A percentile compares a stretch with the other conserved stretches of the same genome.
phyloP scores from a whole-genome alignment of 1,284 basidiomycete genomes.

The Sutorius eximius region DNA sequence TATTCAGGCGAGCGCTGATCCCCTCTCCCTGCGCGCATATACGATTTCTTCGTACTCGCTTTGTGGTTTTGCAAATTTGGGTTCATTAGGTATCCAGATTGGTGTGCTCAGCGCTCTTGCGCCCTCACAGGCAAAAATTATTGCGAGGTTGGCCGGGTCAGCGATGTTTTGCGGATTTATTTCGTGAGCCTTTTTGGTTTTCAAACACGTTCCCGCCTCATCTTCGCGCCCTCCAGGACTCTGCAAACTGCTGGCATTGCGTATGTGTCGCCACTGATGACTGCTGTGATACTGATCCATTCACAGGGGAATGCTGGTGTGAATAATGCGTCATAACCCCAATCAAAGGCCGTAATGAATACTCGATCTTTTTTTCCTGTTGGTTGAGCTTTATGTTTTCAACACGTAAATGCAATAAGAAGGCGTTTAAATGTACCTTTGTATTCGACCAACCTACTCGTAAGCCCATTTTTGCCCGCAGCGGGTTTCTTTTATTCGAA shows the following conservation, averaged over 20 bases:
- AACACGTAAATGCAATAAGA: neutral
- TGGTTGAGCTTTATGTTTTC: neutral
- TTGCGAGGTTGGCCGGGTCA: constrained; percentile 69
- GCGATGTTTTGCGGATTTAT: constrained; percentile 84
- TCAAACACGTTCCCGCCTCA: neutral
- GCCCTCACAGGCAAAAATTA: constrained; percentile 70
- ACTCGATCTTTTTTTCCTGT: neutral
- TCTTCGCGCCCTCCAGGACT: constrained; percentile 37
- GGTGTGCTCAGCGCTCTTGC: constrained; percentile 85
- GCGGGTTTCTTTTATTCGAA: neutral
- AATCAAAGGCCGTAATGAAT: neutral
- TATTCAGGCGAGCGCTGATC: constrained; percentile 49
- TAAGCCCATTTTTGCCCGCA: neutral
- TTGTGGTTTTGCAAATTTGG: constrained; percentile 89
- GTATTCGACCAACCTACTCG: neutral
- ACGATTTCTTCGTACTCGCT: constrained; percentile 82
- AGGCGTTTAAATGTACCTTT: neutral
- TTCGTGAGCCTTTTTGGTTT: constrained; percentile 37
- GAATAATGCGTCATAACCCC: constrained; percentile 26
- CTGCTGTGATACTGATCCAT: constrained; percentile 6
- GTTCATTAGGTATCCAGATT: constrained; percentile 87
- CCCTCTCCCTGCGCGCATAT: constrained; percentile 70
- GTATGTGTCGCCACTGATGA: constrained; percentile 39
- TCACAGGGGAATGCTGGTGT: constrained; percentile 53
- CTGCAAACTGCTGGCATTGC: constrained; percentile 73